A percentile compares a stretch with the other conserved stretches of the same genome.
phyloP scores from a whole-genome alignment of 768 basidiomycete genomes.

The Peribolospora baueri region DNA sequence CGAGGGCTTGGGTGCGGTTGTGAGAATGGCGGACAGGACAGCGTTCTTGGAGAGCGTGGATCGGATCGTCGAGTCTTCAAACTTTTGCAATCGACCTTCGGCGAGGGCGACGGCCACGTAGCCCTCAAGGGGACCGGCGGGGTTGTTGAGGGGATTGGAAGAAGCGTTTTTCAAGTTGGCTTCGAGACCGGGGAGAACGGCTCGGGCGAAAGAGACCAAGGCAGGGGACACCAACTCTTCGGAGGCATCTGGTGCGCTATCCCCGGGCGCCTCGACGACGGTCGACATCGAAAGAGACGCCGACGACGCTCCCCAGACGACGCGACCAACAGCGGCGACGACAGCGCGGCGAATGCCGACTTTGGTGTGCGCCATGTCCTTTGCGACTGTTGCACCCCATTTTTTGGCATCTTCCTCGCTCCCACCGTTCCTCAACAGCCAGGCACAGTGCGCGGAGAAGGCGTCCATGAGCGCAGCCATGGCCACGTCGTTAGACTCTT shows the following conservation, averaged over 20 bases:
- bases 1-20: conserved; percentile 41
- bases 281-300: conserved; percentile 10
- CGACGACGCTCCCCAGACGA: conserved; percentile 25
- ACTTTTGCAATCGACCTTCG: conserved; percentile 8
- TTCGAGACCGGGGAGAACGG: conserved; percentile 40
- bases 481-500: conserved; percentile 55
- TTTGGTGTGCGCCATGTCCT: conserved; percentile 49
- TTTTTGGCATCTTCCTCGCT: background rate
- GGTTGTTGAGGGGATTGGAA: conserved; percentile 33
- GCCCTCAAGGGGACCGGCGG: conserved; percentile 53
- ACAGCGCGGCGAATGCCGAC: conserved; percentile 36
- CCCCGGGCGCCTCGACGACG: conserved; percentile 17
- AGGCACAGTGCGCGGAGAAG: conserved; percentile 28
- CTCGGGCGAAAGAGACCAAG: conserved; percentile 26
- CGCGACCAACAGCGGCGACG: conserved; percentile 35
- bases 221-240: no score
- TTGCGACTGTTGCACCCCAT: conserved; percentile 28
- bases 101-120: conserved; percentile 44
- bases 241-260: conserved; percentile 19
- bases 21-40: conserved; percentile 14
- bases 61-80: conserved; percentile 7
- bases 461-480: conserved; percentile 31
- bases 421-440: background rate
- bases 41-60: conserved; percentile 9
- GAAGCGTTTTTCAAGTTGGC: conserved; percentile 39